Evolutionary conservation across 345 rosid species (phyloP), one percentile per base, ranked within the genome.

Genomic region (Syzygium grande): DNA sequence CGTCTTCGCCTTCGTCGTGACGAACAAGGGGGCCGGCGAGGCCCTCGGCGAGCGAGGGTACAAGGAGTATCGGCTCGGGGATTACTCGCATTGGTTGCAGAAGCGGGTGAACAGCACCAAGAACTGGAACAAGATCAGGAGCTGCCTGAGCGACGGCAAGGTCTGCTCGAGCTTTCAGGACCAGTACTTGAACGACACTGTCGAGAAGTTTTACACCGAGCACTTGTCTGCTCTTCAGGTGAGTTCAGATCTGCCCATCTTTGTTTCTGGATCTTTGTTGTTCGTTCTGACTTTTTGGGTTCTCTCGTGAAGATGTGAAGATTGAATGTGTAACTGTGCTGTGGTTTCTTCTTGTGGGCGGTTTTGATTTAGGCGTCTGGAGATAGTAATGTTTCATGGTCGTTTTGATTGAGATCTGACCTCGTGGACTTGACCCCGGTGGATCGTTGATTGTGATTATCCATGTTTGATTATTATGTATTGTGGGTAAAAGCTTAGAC

Each of bases 21-120:
- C 97, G 41, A 95, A 92, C 87, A 95, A 95, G 88, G 99, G 99
- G 25, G 97, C 99, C 4, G 98, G 98, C 5, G 78, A 92, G 55
- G 94, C 51, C 6, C 6, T 97, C 54, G 90, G 95, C 0, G 94
- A 86, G 0, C 94, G n/a, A 84, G 99, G 97, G 73, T 97, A 97
- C 13, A 95, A 96, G 86, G 98, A 97, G 93, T 96, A 96, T 88
- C 90, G 92, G 88, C 84, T 73, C 49, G 80, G 80, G 80, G 80
- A 73, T 41, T 73, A 89, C 86, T 89, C 89, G 41, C 34, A 88
- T 41, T 91, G 93, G 93, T 34, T 91, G 78, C 89, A 85, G 63
- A 83, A 86, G 65, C 73, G 89, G 13, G 88, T 90, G 52, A 73
- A 52, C 52, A 83, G 77, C 54, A 51, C 85, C 46, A 86, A 89